Conservation (phyloP, 2,329 filamentous ascomycete species). For the Colletotrichum nymphaeae region DNA sequence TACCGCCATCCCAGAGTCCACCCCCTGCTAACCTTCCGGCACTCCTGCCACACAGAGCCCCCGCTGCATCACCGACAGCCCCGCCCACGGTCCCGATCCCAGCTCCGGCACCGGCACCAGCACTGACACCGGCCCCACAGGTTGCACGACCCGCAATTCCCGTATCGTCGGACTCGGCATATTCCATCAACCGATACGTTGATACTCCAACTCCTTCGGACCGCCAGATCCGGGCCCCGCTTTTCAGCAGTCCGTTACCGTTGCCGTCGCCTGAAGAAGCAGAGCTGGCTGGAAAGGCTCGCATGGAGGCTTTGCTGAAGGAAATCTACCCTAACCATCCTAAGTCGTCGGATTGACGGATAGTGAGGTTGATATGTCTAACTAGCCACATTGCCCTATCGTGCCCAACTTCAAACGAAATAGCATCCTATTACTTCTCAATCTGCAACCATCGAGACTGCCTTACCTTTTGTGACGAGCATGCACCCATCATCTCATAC, state of each 20-base stretch:
- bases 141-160: conserved; percentile 24
- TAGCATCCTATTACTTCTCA: too few relatives aligned
- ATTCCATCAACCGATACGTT: conserved; percentile 17
- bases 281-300: neutral
- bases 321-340: neutral
- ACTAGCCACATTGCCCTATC: neutral
- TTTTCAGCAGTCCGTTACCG: neutral
- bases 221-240: neutral
- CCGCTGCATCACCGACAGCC: neutral
- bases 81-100: neutral
- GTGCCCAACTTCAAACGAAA: too few relatives aligned
- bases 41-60: neutral
- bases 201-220: neutral
- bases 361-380: neutral
- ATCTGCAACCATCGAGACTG: too few relatives aligned
- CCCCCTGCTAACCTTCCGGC: neutral
- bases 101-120: conserved; percentile 15
- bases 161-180: conserved; percentile 5
- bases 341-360: conserved; percentile 3
- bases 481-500: neutral
- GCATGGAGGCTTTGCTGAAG: conserved; percentile 15
- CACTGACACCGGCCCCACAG: neutral
- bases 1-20: neutral
- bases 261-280: neutral
- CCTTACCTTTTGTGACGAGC: too few relatives aligned